A percentile compares a stretch with the other conserved stretches of the same genome.
Conservation (phyloP, 176 grass and related monocot genomes). For the Leersia perrieri region DNA sequence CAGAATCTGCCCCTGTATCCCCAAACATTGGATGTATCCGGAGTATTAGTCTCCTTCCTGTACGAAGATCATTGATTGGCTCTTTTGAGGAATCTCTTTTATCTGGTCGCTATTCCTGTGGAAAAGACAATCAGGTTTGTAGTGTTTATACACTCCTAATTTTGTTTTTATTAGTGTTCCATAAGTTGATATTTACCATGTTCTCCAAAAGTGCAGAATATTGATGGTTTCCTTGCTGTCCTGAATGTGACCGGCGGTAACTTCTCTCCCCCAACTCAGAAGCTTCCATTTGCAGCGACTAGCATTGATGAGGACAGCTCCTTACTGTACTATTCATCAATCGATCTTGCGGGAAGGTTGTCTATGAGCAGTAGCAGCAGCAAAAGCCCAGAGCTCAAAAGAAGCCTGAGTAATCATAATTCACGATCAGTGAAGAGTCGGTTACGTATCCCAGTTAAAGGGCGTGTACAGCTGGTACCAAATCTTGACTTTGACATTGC, state of each 20-base stretch:
- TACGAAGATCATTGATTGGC: conserved; percentile 78
- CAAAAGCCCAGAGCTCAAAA: conserved; percentile 60
- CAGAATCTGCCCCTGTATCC: conserved; percentile 38
- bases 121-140: conserved; percentile 74
- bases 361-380: conserved; percentile 52
- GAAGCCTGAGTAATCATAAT: conserved; percentile 57
- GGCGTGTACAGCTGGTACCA: conserved; percentile 86
- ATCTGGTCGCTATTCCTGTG: conserved; percentile 84
- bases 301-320: conserved; percentile 88
- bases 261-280: conserved; percentile 82
- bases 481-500: conserved; percentile 24
- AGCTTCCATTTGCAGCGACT: conserved; percentile 84
- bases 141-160: background rate
- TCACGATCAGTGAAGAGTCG: conserved; percentile 71
- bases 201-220: conserved; percentile 55
- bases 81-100: conserved; percentile 99
- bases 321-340: conserved; percentile 83
- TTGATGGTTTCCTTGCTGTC: conserved; percentile 91
- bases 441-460: conserved; percentile 85
- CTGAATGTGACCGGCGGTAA: conserved; percentile 83
- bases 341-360: conserved; percentile 68
- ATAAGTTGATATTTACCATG: conserved; percentile 10
- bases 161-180: conserved; percentile 11
- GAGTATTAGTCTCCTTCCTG: conserved; percentile 48
- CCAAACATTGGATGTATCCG: conserved; percentile 32